A percentile compares a stretch with the other conserved stretches of the same genome.
Evolutionary conservation across 768 basidiomycete genomes (phyloP).

Genomic region (Panaeolus cyanescens): DNA sequence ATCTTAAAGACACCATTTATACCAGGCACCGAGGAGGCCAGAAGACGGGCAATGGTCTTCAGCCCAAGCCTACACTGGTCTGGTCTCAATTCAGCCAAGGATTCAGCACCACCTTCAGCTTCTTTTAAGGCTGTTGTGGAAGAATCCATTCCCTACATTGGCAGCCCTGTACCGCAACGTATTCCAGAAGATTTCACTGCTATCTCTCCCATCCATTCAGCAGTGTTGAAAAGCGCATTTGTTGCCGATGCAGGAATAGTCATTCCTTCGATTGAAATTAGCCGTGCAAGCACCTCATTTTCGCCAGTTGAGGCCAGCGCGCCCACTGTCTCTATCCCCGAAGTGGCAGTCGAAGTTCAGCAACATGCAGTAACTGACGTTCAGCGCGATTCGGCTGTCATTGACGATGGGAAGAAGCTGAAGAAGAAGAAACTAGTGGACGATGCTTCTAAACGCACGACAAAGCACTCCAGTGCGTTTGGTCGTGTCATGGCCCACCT

Average conservation of each 20-base stretch:
- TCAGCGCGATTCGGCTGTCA: background rate
- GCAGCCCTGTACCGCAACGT: background rate
- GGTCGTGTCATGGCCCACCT: constrained; percentile 21
- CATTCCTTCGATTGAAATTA: background rate
- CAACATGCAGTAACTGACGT: background rate
- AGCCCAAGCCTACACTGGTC: constrained; percentile 23
- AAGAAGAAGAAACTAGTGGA: constrained; percentile 10
- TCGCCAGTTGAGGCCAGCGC: background rate
- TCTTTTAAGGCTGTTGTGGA: background rate
- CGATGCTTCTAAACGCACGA: constrained; percentile 7
- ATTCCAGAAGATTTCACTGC: background rate
- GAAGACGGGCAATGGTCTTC: constrained; percentile 22
- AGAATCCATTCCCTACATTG: background rate
- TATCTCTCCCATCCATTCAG: background rate
- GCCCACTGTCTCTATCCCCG: background rate
- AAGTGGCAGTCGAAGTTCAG: background rate
- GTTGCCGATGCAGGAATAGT: background rate
- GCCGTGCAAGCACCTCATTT: background rate
- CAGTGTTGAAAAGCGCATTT: background rate
- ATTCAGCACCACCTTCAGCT: background rate
- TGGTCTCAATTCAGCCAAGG: constrained; percentile 9
- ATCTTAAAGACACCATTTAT: background rate
- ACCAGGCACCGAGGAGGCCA: constrained; percentile 9
- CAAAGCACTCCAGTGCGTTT: constrained; percentile 16
- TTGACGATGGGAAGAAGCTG: constrained; percentile 4